Percentiles rank a stretch among this genome's conserved stretches.
Evolutionary conservation across 1,139 yeast species (phyloP).

Genomic region (Casaregolazyma suthepensis): DNA sequence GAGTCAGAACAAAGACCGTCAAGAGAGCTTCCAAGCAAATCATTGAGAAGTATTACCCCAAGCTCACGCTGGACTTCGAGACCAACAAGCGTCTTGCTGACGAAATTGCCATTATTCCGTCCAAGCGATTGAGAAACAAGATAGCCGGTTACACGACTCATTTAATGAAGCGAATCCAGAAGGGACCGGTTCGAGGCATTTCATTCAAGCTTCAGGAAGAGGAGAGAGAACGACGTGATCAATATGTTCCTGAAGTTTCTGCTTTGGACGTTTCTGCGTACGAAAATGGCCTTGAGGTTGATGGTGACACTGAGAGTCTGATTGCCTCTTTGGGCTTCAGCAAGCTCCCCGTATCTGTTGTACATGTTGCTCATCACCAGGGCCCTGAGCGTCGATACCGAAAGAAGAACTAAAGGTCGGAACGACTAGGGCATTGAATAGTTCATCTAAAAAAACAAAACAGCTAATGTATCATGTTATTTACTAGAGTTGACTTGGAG

Average conservation of each 20-base stretch:
- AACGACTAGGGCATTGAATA: slow-evolving; percentile 1
- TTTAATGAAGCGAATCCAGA: slow-evolving; percentile 99
- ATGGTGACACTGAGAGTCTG: slow-evolving; percentile 95
- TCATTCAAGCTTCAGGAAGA: slow-evolving; percentile 99
- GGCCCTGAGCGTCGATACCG: slow-evolving; percentile 89
- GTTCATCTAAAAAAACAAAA: slow-evolving; percentile 3
- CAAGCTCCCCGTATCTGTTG: slow-evolving; percentile 85
- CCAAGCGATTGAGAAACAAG: slow-evolving; percentile 99
- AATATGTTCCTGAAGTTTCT: slow-evolving; percentile 99
- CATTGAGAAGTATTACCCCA: slow-evolving; percentile 99
- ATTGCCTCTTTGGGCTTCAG: slow-evolving; percentile 91
- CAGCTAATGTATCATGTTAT: slow-evolving; percentile 7
- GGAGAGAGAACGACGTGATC: slow-evolving; percentile 99
- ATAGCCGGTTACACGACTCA: slow-evolving; percentile 99
- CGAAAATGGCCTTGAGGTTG: slow-evolving; percentile 96
- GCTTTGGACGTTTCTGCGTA: slow-evolving; percentile 98
- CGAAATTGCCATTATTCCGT: slow-evolving; percentile 98
- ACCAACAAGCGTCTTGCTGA: slow-evolving; percentile 99
- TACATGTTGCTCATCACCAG: slow-evolving; percentile 90
- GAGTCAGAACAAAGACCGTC: slow-evolving; percentile 83
- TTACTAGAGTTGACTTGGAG: not conserved
- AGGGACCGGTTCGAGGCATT: slow-evolving; percentile 99
- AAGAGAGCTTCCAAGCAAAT: slow-evolving; percentile 99
- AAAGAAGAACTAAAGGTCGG: slow-evolving; percentile 67
- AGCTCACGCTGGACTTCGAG: slow-evolving; percentile 98